Base-by-base conservation (phyloP, 2,329 filamentous ascomycete species). In the Trichoderma lentiforme region DNA sequence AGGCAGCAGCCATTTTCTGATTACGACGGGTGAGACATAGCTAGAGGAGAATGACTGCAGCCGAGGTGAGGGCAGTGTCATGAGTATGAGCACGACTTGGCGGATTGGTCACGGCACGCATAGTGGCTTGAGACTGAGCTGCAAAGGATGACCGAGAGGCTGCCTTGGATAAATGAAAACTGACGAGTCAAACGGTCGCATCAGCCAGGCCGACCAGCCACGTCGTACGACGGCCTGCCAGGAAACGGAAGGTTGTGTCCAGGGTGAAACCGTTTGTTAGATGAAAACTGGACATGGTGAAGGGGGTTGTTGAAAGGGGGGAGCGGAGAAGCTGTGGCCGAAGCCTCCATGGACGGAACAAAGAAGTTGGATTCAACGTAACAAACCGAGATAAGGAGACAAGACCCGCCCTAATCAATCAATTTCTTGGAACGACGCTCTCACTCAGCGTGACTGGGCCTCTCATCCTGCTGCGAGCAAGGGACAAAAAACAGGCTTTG, bases 261-360 rank as follows among this genome's bases (percentile, higher is more conserved):
- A 58, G 61, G 58, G 47, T 71, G 69, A 65, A 71, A 71, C 70
- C 36, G 70, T 71, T 53, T 71, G 65, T 69, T 32, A 56, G 63
- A 67, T 68, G 70, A 68, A 71, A 56, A 67, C 70, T 67, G 62
- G 70, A 64, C 28, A 43, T 26, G 34, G 12, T 6, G n/a, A 60
- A 60, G 18, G 28, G 56, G 28, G 57, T n/a, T n/a, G 3, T 21
- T 47, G 30, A 24, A 69, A 34, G 26, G 34, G 53, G 64, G 24
- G 32, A n/a, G 51, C 21, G 65, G 51, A 30, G 24, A 58, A 39
- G 34, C 36, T 11, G 43, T 60, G 28, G 56, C 57, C 56, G 30
- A 58, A 58, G 34, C 30, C 15, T 47, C 56, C 57, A 34, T 21
- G 57, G 28, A 58, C 57, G 56, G 57, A 47, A 21, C 34, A 36